phyloP scores from a whole-genome alignment of 1,284 basidiomycete species.

The Ceratobasidium sp. region DNA sequence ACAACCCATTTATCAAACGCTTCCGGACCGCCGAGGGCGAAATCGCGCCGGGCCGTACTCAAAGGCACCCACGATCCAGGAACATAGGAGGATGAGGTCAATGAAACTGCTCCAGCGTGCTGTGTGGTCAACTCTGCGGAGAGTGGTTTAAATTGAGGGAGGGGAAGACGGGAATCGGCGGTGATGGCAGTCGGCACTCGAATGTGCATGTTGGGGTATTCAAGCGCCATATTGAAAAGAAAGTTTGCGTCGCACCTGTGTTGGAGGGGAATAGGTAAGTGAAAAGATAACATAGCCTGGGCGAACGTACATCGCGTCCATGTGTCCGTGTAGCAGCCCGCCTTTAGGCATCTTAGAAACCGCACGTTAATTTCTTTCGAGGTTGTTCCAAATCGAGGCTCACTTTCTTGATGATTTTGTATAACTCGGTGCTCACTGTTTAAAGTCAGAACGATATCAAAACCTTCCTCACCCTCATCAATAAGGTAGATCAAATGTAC shows the following conservation, averaged over 20 bases:
- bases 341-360: conserved; percentile 78
- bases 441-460: conserved; percentile 58
- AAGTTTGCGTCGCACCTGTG: conserved; percentile 64
- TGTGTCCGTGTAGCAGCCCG: conserved; percentile 75
- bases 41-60: conserved; percentile 66
- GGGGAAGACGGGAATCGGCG: conserved; percentile 56
- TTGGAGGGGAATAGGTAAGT: neutral
- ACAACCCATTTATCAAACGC: conserved; percentile 78
- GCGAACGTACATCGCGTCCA: conserved; percentile 67
- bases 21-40: conserved; percentile 63
- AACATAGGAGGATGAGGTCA: conserved; percentile 65
- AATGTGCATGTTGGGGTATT: conserved; percentile 71
- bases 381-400: neutral
- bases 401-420: conserved; percentile 32
- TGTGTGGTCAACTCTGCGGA: neutral
- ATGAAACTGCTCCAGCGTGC: conserved; percentile 23
- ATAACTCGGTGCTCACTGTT: conserved; percentile 67
- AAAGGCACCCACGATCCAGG: conserved; percentile 69
- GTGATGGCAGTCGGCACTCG: conserved; percentile 61
- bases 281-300: neutral
- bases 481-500: neutral
- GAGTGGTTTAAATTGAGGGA: conserved; percentile 48
- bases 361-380: neutral
- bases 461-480: neutral
- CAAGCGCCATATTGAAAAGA: conserved; percentile 67